phyloP scores from a whole-genome alignment of 768 basidiomycete species.

The Boletus rubescentipes region DNA sequence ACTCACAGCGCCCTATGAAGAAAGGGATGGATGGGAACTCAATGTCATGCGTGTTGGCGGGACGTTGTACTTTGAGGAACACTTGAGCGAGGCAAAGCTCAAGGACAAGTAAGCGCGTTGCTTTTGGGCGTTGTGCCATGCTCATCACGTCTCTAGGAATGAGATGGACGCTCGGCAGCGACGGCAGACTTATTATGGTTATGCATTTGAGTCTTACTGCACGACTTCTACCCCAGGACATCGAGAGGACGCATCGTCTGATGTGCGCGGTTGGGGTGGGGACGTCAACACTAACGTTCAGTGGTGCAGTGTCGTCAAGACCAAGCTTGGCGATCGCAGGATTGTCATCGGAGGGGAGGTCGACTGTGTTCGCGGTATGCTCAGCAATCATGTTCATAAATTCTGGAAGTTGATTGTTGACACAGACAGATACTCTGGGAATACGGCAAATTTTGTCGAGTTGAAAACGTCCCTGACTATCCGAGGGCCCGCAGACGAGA shows the following conservation, averaged over 20 bases:
- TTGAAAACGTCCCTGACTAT: conserved; percentile 83
- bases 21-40: conserved; percentile 74
- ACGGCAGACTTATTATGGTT: conserved; percentile 76
- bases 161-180: conserved; percentile 63
- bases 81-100: conserved; percentile 56
- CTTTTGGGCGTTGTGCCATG: neutral
- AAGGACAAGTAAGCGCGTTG: conserved; percentile 56
- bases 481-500: conserved; percentile 59
- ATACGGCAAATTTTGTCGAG: conserved; percentile 74
- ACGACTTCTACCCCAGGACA: conserved; percentile 43
- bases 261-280: conserved; percentile 62
- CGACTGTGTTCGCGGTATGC: conserved; percentile 78
- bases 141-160: conserved; percentile 44
- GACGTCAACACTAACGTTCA: conserved; percentile 87
- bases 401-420: neutral
- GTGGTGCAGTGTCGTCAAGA: conserved; percentile 89
- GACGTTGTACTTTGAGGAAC: conserved; percentile 75
- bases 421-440: conserved; percentile 60
- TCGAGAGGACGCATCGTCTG: conserved; percentile 23
- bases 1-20: conserved; percentile 80
- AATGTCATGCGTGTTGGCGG: conserved; percentile 78
- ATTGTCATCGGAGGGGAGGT: conserved; percentile 88
- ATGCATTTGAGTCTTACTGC: conserved; percentile 88
- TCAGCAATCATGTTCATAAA: neutral
- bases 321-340: conserved; percentile 70